These are phyloP conservation scores for Fraxinus dipetala DNA, from an alignment of 305 asterid genomes.

Conservation along the genomic window DNA sequence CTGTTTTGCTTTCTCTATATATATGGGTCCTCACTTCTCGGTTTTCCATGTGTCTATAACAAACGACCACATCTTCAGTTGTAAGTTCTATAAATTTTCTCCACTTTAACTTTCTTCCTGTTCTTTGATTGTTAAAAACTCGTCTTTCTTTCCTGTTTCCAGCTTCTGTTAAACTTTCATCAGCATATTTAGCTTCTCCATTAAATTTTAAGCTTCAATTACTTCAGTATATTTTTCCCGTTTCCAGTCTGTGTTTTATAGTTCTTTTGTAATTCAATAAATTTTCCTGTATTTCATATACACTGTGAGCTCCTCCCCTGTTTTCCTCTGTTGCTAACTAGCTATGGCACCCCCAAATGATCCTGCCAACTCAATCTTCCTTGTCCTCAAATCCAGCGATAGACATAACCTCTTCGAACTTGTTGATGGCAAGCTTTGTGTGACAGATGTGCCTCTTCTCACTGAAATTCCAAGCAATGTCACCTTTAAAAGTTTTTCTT, in stretches of 20 bases:
- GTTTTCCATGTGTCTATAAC: not conserved
- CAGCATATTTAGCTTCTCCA: not conserved
- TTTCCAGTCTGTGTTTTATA: not conserved
- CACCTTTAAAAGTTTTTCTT: conserved; percentile 48
- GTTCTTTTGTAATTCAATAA: not conserved
- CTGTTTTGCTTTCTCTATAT: conserved; percentile 20
- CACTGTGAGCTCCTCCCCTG: conserved; percentile 16
- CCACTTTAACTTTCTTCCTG: not conserved
- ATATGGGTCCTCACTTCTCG: not conserved
- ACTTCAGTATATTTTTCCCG: not conserved
- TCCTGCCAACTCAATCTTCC: conserved; percentile 25
- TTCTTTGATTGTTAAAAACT: not conserved
- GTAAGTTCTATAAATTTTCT: not conserved
- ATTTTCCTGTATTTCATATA: not conserved
- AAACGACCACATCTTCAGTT: not conserved
- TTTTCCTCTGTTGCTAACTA: conserved; percentile 5
- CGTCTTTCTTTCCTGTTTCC: not conserved
- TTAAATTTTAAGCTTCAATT: not conserved
- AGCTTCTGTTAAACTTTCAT: not conserved
- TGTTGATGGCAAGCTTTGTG: conserved; percentile 37
- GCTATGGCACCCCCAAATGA: conserved; percentile 59
- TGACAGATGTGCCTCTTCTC: conserved; percentile 40
- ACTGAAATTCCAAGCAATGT: conserved; percentile 57
- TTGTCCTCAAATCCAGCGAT: conserved; percentile 18
- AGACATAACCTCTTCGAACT: conserved; percentile 36